These are phyloP conservation scores for Mediolabrus comicus DNA, from an alignment of 108 stramenopile genomes.

Conservation along the genomic window DNA sequence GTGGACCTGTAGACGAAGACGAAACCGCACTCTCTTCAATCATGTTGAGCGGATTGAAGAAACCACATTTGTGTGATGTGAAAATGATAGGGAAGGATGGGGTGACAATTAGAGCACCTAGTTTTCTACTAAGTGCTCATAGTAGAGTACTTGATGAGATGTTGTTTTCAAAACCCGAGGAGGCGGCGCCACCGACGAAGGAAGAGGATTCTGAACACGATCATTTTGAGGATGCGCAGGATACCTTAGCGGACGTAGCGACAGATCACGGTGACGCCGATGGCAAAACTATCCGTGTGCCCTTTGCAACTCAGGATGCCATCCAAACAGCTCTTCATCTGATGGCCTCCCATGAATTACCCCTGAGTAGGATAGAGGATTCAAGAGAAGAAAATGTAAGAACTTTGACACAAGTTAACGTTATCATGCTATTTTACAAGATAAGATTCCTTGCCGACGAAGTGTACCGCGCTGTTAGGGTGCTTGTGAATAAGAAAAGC, in stretches of 20 bases:
- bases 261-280: not conserved
- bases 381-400: slow-evolving; percentile 1
- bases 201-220: not conserved
- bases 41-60: slow-evolving; percentile 15
- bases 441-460: slow-evolving; percentile 8
- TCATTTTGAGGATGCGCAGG: slow-evolving; percentile 3
- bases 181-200: not conserved
- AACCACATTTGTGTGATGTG: slow-evolving; percentile 24
- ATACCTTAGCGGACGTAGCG: not conserved
- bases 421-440: not conserved
- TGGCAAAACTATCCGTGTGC: not conserved
- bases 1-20: not conserved
- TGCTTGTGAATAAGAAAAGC: slow-evolving; percentile 16
- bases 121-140: slow-evolving; percentile 13
- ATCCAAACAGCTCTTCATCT: slow-evolving; percentile 14
- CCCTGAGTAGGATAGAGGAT: not conserved
- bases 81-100: slow-evolving; percentile 15
- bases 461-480: slow-evolving; percentile 3
- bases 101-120: not conserved
- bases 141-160: slow-evolving; percentile 11
- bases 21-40: not conserved
- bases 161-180: not conserved
- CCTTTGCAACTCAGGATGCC: slow-evolving; percentile 17
- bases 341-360: slow-evolving; percentile 12
- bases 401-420: slow-evolving; percentile 17